Evolutionary conservation across 1,284 basidiomycete species (phyloP), one percentile per base, ranked within the genome.

Genomic region (Pseudozyma tsukubaensis): DNA sequence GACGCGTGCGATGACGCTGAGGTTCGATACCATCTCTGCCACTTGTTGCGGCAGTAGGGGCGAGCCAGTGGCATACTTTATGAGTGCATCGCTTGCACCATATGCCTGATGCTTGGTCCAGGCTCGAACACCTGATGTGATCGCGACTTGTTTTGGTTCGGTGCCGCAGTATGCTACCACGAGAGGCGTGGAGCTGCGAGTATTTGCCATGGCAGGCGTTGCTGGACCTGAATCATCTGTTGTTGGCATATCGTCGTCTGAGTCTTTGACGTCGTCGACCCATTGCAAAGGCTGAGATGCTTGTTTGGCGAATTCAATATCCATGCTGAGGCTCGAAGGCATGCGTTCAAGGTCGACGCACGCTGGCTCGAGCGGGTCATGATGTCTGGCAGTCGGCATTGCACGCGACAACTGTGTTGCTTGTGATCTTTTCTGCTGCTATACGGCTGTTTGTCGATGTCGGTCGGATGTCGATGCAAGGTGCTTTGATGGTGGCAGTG

Each of bases 31-130:
- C 63, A 79, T 54, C 44, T 79, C 76, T 11, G 79, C 79, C 29
- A 81, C 59, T 47, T 77, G 69, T n/a, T 68, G 59, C 1, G 78
- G 79, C 1, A 81, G 69, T 0, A 81, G 67, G 8, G 79, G 67
- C 8, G 78, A 60, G 13, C 55, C 57, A 5, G 77, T 75, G 42
- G 77, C 76, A 40, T 78, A 79, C 48, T 75, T 73, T 58, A 78
- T 59, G 42, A 78, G 59, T 6, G 77, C 71, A 52, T 56, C 67
- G 57, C 77, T 77, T 11, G 75, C 72, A 14, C 65, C 64, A 13
- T 67, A 71, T 1, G 72, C 72, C 16, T 73, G 71, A 36, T 64
- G 61, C 13, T 73, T 73, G 10, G 71, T 73, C 71, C 71, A 73
- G 2, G 71, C 65, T 24, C 71, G 53, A 2, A 73, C 71, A 35